Base-by-base conservation (phyloP, 2,329 filamentous ascomycete species). In the Rhexocercosporidium sp. region DNA sequence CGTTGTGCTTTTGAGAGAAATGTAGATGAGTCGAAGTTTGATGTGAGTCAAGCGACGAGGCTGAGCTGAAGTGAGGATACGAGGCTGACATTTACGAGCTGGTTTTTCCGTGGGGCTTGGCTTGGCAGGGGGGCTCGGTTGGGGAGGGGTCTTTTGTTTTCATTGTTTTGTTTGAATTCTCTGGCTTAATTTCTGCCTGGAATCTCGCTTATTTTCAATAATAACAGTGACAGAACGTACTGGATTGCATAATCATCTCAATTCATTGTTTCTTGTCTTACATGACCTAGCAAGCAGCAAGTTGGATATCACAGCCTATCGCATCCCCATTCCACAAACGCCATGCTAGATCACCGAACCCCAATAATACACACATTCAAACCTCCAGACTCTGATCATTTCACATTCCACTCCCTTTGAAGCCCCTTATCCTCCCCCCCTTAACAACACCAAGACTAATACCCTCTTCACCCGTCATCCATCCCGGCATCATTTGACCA, bases 381-480 rank as follows among this genome's bases (percentile, higher is more conserved):
- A 14, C 18, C 47, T 16, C 18, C 37, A 0, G 31, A 29, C 12
- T 34, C 44, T 20, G 9, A 34, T 7, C 9, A 59, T 29, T n/a
- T 62, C 59, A 86, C 66, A 88, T 67, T 0, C 86, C 85, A 1
- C 85, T 86, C 5, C 86, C 86, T 68, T 84, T 87, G 73, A 85
- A 80, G 1, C 85, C 87, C 51, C 81, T 80, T 73, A 94, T 88
- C 69, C 89, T 83, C 1, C 93, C 92, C 66, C 87, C 79, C 70
- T 84, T 85, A 3, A 96, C 88, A 31, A 88, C 85, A 0, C 92
- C 91, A 44, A 89, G 84, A 62, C 92, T 96, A 5, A 96, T 88
- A 0, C 90, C 91, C 53, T 93, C 91, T 75, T 97, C 93, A 1
- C 93, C 94, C 0, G 93, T 96, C 90, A 97, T 90, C 93, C 93